Percentiles rank a stretch among this genome's conserved stretches.
Evolutionary conservation across 2,329 filamentous ascomycete species (phyloP).

Genomic region (Fusarium sp.): DNA sequence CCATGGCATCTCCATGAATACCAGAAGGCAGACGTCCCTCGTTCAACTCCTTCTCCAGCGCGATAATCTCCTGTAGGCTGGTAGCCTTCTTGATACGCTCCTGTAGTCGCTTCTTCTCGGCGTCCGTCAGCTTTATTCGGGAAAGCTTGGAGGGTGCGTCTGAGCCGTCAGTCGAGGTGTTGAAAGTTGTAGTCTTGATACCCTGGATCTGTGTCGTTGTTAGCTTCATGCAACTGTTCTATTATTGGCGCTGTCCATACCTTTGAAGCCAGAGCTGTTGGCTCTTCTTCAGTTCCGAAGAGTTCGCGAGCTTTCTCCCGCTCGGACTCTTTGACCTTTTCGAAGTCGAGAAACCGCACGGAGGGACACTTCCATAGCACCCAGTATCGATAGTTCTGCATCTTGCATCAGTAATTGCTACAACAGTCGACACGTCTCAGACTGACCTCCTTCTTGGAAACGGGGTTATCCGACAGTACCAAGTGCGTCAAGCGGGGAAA

Average conservation of each 20-base stretch:
- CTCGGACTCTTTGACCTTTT: slow-evolving; percentile 90
- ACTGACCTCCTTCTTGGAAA: slow-evolving; percentile 89
- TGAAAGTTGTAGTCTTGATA: slow-evolving; percentile 82
- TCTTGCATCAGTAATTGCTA: slow-evolving; percentile 8
- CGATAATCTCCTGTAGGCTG: slow-evolving; percentile 89
- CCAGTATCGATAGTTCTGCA: slow-evolving; percentile 90
- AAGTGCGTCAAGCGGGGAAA: slow-evolving; percentile 82
- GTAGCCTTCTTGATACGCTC: slow-evolving; percentile 89
- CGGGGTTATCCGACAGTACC: slow-evolving; percentile 86
- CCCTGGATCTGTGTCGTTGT: slow-evolving; percentile 74
- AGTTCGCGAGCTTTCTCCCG: slow-evolving; percentile 79
- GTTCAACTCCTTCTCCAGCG: slow-evolving; percentile 89
- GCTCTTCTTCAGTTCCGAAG: slow-evolving; percentile 83
- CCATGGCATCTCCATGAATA: slow-evolving; percentile 68
- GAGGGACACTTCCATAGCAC: slow-evolving; percentile 86
- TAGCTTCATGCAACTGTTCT: slow-evolving; percentile 2
- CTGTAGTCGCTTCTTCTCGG: slow-evolving; percentile 86
- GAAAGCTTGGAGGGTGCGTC: slow-evolving; percentile 71
- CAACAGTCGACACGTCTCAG: not conserved
- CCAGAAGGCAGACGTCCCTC: slow-evolving; percentile 87
- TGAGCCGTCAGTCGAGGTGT: slow-evolving; percentile 60
- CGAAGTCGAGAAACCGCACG: slow-evolving; percentile 91
- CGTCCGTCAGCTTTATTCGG: slow-evolving; percentile 85
- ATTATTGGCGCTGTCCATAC: slow-evolving; percentile 50
- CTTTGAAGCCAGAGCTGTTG: slow-evolving; percentile 82